Evolutionary conservation across 2,329 filamentous ascomycete genomes (phyloP), one percentile per base, ranked within the genome.

Genomic region (Beauveria bassiana): DNA sequence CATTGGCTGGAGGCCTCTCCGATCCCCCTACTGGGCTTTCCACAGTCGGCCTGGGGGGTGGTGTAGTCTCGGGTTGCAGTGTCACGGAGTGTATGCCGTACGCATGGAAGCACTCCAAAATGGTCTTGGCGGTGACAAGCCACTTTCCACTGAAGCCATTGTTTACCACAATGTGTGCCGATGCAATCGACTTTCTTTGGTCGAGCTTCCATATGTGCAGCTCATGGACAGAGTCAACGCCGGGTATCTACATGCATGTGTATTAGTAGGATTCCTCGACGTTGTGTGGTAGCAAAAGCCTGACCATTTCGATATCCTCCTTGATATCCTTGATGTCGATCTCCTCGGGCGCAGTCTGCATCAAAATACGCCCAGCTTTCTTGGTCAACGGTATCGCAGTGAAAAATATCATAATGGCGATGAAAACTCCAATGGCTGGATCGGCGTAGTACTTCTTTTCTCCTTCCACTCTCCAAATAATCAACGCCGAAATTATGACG

Each of bases 181-280:
- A 86, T 8, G 89, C 89, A 52, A 91, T 79, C 4, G 83, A 78
- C 68, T 89, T 90, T 57, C 79, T 79, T 72, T 93, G 87, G 68
- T 88, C 85, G 3, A 92, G 78, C 2, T 85, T 80, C 88, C 89
- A 92, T 64, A 91, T 82, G 66, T 90, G 88, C 18, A 92, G 77
- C 66, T 91, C 87, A 65, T 91, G 87, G 16, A 91, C 80, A 0
- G 85, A 85, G 22, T 83, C 71, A 20, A 91, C 79, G 0, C 87
- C 88, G 0, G 84, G 80, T 42, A 91, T 85, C 82, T 87, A 63
- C 24, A 47, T 55, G 71, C 26, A 71, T 34, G 8, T 28, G 2
- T 20, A 5, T 7, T 24, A 40, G 31, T 42, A 18, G 46, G 12
- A n/a, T 9, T 49, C 24, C 3, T 16, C 61, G 46, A 20, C 49